These are phyloP conservation scores for Lactarius quietus DNA, from an alignment of 768 basidiomycete species.

Conservation along the genomic window DNA sequence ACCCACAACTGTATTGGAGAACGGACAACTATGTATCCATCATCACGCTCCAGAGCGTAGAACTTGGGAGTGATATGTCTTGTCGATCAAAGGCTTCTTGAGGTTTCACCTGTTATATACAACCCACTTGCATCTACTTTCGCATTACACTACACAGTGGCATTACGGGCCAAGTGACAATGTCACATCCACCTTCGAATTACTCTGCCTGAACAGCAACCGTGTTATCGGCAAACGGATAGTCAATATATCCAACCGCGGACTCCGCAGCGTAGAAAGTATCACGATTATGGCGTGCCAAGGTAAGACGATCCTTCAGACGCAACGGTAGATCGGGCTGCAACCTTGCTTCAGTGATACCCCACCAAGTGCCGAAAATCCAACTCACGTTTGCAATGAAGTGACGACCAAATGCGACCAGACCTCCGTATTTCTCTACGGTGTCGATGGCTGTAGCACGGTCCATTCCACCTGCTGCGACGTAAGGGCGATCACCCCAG, in stretches of 20 bases:
- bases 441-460: constrained; percentile 2
- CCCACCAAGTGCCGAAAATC: neutral
- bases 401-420: constrained; percentile 16
- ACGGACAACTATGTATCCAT: too few species aligned
- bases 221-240: constrained; percentile 9
- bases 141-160: too few species aligned
- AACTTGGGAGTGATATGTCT: too few species aligned
- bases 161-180: too few species aligned
- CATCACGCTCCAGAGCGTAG: too few species aligned
- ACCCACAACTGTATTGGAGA: too few species aligned
- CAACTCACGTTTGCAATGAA: constrained; percentile 18
- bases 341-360: neutral
- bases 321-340: constrained; percentile 25
- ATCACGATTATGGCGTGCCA: constrained; percentile 8
- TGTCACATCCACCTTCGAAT: too few species aligned
- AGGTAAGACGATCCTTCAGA: constrained; percentile 1
- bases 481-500: constrained; percentile 7
- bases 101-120: too few species aligned
- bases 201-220: neutral
- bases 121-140: too few species aligned
- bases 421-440: constrained; percentile 12
- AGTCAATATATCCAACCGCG: constrained; percentile 17
- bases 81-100: too few species aligned
- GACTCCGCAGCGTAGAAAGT: constrained; percentile 14
- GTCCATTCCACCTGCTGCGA: constrained; percentile 13